These are phyloP conservation scores for Botrytis deweyae DNA, from an alignment of 2,329 filamentous ascomycete species.

Conservation along the genomic window DNA sequence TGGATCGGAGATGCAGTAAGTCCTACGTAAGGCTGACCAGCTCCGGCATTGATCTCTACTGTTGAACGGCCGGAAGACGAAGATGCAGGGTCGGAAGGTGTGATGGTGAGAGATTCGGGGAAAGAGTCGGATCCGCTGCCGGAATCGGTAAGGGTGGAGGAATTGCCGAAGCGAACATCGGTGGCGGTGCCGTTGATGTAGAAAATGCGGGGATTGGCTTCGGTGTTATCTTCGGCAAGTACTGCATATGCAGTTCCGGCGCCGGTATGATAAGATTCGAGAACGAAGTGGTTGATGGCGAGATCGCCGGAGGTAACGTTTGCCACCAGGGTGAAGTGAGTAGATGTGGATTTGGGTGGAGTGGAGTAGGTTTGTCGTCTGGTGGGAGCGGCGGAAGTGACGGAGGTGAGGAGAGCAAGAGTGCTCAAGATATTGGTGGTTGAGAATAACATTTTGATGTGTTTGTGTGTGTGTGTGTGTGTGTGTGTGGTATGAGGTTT, in stretches of 20 bases:
- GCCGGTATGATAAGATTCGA: slow-evolving; percentile 47
- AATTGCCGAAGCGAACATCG: slow-evolving; percentile 38
- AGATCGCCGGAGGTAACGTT: slow-evolving; percentile 45
- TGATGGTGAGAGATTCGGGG: slow-evolving; percentile 43
- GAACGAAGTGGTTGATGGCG: slow-evolving; percentile 44
- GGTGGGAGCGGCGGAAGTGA: slow-evolving; percentile 27
- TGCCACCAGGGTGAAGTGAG: slow-evolving; percentile 45
- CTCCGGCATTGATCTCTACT: slow-evolving; percentile 42
- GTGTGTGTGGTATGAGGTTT: background rate
- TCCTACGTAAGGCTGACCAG: slow-evolving; percentile 42
- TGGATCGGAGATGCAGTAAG: slow-evolving; percentile 42
- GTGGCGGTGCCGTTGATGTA: slow-evolving; percentile 51
- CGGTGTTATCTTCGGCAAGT: slow-evolving; percentile 33
- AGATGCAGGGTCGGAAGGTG: slow-evolving; percentile 30
- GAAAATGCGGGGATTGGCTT: slow-evolving; percentile 42
- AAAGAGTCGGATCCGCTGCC: slow-evolving; percentile 39
- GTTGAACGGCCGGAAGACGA: slow-evolving; percentile 31
- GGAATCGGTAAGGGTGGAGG: slow-evolving; percentile 45
- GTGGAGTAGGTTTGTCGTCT: slow-evolving; percentile 22
- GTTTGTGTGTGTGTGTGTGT: background rate
- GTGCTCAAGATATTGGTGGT: slow-evolving; percentile 13
- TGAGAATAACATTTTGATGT: slow-evolving; percentile 24
- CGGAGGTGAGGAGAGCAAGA: slow-evolving; percentile 22
- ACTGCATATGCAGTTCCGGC: slow-evolving; percentile 45
- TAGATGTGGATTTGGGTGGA: slow-evolving; percentile 24